A percentile compares a stretch with the other conserved stretches of the same genome.
These are phyloP conservation scores for Penicillium glabrum DNA, from an alignment of 2,329 filamentous ascomycete genomes.

Conservation along the genomic window DNA sequence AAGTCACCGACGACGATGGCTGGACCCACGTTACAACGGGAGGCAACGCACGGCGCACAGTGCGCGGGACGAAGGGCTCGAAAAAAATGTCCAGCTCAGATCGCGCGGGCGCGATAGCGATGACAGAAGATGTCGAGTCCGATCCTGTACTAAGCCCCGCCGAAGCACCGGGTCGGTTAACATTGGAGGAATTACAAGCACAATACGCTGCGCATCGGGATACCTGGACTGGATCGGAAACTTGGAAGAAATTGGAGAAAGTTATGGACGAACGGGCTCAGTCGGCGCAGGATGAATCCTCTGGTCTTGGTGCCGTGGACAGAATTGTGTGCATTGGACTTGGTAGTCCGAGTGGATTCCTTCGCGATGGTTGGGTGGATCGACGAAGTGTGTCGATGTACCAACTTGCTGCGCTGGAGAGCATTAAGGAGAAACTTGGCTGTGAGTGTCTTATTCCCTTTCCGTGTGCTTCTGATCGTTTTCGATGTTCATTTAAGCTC, in stretches of 20 bases:
- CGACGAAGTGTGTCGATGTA: constrained; percentile 41
- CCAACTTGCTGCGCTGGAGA: constrained; percentile 40
- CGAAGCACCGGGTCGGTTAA: constrained; percentile 36
- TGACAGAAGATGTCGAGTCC: background rate
- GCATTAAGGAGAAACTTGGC: constrained; percentile 28
- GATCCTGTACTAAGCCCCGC: constrained; percentile 28
- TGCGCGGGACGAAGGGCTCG: constrained; percentile 11
- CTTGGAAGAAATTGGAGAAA: constrained; percentile 24
- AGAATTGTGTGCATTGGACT: constrained; percentile 41
- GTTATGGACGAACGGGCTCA: constrained; percentile 1
- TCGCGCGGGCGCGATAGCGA: background rate
- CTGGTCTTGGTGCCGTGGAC: constrained; percentile 14
- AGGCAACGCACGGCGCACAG: constrained; percentile 27
- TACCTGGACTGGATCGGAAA: constrained; percentile 31
- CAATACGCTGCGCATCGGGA: constrained; percentile 31
- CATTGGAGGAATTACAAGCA: constrained; percentile 28
- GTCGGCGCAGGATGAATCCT: background rate
- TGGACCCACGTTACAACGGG: constrained; percentile 46
- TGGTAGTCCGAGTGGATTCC: constrained; percentile 43
- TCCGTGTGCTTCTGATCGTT: background rate
- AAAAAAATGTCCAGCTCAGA: background rate
- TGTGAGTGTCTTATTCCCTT: constrained; percentile 12
- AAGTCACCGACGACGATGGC: constrained; percentile 41
- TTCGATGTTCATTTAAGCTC: background rate
- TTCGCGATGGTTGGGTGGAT: constrained; percentile 45